phyloP scores from a whole-genome alignment of 257 asterid species.

The Fraxinus pennsylvanica region DNA sequence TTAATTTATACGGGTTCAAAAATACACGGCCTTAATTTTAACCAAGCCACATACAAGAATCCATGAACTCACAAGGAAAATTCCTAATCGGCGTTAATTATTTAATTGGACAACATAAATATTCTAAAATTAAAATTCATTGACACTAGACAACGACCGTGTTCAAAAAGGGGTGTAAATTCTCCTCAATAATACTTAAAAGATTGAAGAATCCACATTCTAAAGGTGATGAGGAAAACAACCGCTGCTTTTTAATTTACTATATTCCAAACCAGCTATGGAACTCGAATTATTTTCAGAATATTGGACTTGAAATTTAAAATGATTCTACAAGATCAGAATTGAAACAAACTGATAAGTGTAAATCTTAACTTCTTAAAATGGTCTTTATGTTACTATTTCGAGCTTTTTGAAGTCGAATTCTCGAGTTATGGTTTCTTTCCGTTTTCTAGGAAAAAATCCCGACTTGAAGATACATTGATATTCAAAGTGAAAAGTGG shows the following conservation, averaged over 20 bases:
- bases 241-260: slow-evolving; percentile 41
- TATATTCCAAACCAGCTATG: neutral
- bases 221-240: slow-evolving; percentile 35
- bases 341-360: too few relatives aligned
- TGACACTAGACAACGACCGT: slow-evolving; percentile 41
- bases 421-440: too few relatives aligned
- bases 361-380: too few relatives aligned
- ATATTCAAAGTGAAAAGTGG: too few relatives aligned
- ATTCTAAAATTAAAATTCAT: slow-evolving; percentile 35
- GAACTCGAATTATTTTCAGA: neutral
- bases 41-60: neutral
- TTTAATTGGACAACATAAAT: slow-evolving; percentile 42
- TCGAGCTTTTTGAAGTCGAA: too few relatives aligned
- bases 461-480: too few relatives aligned
- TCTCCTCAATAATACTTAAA: slow-evolving; percentile 45
- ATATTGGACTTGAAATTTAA: neutral
- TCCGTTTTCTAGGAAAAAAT: too few relatives aligned
- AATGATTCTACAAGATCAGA: too few relatives aligned
- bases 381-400: too few relatives aligned
- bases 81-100: slow-evolving; percentile 25
- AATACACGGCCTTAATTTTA: neutral
- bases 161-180: slow-evolving; percentile 31
- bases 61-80: slow-evolving; percentile 41
- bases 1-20: slow-evolving; percentile 9
- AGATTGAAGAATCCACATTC: slow-evolving; percentile 41